These are phyloP conservation scores for Ophiosphaerella herpotricha DNA, from an alignment of 2,329 filamentous ascomycete genomes.

Conservation along the genomic window DNA sequence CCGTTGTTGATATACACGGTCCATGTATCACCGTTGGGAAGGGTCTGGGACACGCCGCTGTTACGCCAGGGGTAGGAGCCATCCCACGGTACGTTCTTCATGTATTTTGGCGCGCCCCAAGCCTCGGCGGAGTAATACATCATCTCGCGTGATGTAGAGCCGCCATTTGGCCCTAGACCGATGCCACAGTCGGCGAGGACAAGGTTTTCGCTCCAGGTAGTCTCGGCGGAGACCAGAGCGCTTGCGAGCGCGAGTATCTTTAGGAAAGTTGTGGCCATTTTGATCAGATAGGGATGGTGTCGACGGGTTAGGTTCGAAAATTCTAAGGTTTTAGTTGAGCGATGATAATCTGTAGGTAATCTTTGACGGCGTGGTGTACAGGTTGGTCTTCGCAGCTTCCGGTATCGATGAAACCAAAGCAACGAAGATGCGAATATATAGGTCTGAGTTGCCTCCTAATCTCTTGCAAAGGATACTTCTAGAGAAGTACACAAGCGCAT, in stretches of 20 bases:
- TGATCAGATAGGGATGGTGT: not conserved
- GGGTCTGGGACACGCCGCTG: not conserved
- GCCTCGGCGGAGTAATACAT: constrained; percentile 1
- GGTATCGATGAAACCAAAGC: no score
- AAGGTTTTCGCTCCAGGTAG: constrained; percentile 1
- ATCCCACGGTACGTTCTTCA: constrained; percentile 1
- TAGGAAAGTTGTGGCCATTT: not conserved
- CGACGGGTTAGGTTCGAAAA: no score
- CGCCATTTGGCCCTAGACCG: constrained; percentile 1
- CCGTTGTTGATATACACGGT: constrained; percentile 1
- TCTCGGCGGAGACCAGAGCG: not conserved
- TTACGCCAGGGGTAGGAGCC: constrained; percentile 2
- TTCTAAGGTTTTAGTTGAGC: no score
- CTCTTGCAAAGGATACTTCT: no score
- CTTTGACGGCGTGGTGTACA: no score
- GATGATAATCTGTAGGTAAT: no score
- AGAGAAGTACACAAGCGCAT: no score
- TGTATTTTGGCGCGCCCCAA: constrained; percentile 1
- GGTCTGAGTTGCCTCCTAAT: no score
- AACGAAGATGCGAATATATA: no score
- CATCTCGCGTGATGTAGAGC: constrained; percentile 4
- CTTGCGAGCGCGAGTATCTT: not conserved
- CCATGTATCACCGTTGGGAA: constrained; percentile 3
- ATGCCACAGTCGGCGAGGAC: constrained; percentile 3
- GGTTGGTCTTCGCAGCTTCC: no score